These are phyloP conservation scores for Penicillium sp. DNA, from an alignment of 2,329 filamentous ascomycete species.

Conservation along the genomic window DNA sequence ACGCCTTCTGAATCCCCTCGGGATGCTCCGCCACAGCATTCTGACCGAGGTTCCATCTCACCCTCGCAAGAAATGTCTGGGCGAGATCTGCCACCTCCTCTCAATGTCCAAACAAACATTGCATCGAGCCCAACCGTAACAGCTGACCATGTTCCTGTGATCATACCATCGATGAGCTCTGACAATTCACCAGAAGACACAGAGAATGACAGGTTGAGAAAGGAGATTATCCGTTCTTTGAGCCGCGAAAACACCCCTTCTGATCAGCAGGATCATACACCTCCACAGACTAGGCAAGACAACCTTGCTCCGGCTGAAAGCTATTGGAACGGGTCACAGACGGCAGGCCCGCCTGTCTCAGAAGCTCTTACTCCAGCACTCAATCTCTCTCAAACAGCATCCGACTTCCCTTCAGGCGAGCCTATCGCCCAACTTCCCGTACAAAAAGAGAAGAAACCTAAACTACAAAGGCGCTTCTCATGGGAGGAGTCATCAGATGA, in stretches of 20 bases:
- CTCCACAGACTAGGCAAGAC: constrained; percentile 31
- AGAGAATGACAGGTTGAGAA: constrained; percentile 51
- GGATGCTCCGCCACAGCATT: constrained; percentile 11
- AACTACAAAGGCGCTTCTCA: constrained; percentile 48
- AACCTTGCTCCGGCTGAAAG: constrained; percentile 42
- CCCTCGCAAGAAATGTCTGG: constrained; percentile 9
- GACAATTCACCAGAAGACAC: constrained; percentile 44
- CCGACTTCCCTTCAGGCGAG: constrained; percentile 12
- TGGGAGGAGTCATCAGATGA: constrained; percentile 45
- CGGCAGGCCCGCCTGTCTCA: constrained; percentile 25
- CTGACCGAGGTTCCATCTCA: not conserved
- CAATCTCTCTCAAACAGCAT: constrained; percentile 15
- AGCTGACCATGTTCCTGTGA: constrained; percentile 35
- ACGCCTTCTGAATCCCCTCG: constrained; percentile 37
- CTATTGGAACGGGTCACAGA: constrained; percentile 39
- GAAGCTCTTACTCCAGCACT: constrained; percentile 18
- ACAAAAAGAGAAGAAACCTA: constrained; percentile 26
- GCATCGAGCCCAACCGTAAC: constrained; percentile 21
- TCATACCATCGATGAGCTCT: constrained; percentile 39
- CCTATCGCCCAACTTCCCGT: constrained; percentile 12
- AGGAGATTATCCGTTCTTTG: constrained; percentile 55
- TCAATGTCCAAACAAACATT: constrained; percentile 34
- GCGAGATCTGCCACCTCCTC: constrained; percentile 38
- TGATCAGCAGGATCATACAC: constrained; percentile 31
- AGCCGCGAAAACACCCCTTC: constrained; percentile 45